Conservation (phyloP, 2,329 filamentous ascomycete species). For the Fusarium beomiforme region DNA sequence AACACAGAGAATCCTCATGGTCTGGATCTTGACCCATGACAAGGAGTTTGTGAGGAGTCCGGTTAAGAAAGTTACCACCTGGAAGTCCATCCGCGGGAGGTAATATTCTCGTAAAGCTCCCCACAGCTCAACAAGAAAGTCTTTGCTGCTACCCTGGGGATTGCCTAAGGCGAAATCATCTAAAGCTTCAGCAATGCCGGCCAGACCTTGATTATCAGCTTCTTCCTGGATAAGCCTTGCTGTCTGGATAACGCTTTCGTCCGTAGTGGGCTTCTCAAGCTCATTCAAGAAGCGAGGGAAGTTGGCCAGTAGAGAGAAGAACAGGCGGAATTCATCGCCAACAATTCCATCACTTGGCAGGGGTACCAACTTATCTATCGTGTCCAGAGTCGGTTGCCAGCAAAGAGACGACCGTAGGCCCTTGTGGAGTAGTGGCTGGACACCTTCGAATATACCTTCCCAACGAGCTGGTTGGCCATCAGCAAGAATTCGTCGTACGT, state of each 20-base stretch:
- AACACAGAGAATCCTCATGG: conserved; percentile 87
- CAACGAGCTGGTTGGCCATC: conserved; percentile 86
- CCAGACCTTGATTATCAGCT: conserved; percentile 76
- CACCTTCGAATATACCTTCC: conserved; percentile 88
- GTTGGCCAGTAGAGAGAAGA: conserved; percentile 92
- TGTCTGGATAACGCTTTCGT: conserved; percentile 66
- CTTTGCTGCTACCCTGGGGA: conserved; percentile 73
- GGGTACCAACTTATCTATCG: conserved; percentile 80
- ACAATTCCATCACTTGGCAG: conserved; percentile 83
- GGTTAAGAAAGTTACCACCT: conserved; percentile 88
- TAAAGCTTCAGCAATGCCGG: conserved; percentile 74
- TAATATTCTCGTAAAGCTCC: conserved; percentile 79
- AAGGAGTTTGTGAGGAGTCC: conserved; percentile 89
- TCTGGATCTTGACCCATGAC: conserved; percentile 91
- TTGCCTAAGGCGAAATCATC: conserved; percentile 74
- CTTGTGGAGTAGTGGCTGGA: conserved; percentile 89
- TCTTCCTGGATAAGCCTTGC: conserved; percentile 77
- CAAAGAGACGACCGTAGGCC: conserved; percentile 88
- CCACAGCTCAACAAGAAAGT: conserved; percentile 81
- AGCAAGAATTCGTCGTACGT: conserved; percentile 74
- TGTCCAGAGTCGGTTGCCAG: conserved; percentile 78
- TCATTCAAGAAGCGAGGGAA: conserved; percentile 85
- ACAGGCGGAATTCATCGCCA: conserved; percentile 82
- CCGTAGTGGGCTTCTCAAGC: conserved; percentile 72
- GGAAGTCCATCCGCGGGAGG: conserved; percentile 84